Base-by-base conservation (phyloP, 1,284 basidiomycete genomes). In the Cystobasidiaceae sp. region DNA sequence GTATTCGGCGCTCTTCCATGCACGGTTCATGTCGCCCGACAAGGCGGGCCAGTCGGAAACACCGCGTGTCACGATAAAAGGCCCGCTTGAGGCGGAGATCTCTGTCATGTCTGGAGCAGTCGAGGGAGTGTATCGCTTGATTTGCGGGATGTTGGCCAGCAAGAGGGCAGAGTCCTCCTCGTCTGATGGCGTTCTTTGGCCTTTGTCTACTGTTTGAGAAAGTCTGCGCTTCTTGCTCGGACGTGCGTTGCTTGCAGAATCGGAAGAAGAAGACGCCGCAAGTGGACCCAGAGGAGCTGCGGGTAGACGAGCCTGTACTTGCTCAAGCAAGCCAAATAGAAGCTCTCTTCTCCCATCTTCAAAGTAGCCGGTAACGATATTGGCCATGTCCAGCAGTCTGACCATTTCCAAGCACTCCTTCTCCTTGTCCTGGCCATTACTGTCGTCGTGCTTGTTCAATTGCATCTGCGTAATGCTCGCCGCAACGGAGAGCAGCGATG, bases 331-430 rank as follows among this genome's bases (percentile, higher is more conserved):
- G 19, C 79, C 78, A 39, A 84, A 80, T 8, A 89, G 80, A 49
- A 86, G 74, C 33, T 86, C 83, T 37, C 84, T 75, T 50, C 88
- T 79, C 5, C 80, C 79, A 28, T 80, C 74, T 6, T 89, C 89
- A 25, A 85, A 81, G 0, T 86, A 84, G 0, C 92, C 93, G 6
- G 91, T 87, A 46, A 94, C 81, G 70, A 97, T 86, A 69, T 94
- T 86, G 0, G 87, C 86, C 71, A 81, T 81, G 74, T 97, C 93
- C 30, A 97, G 78, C 13, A 80, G 77, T 4, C 79, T 77, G 37
- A 94, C 81, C 3, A 67, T 59, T 1, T 70, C 64, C 25, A 58
- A 52, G 19, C 51, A 37, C 21, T 8, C 23, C 2, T 4, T 28
- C 23, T 64, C 54, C 17, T 46, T 4, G n/a, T n/a, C n/a, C 27